Percentiles rank a stretch among this genome's conserved stretches.
Evolutionary conservation across 768 basidiomycete species (phyloP).

Genomic region (Mrakia blollopis): DNA sequence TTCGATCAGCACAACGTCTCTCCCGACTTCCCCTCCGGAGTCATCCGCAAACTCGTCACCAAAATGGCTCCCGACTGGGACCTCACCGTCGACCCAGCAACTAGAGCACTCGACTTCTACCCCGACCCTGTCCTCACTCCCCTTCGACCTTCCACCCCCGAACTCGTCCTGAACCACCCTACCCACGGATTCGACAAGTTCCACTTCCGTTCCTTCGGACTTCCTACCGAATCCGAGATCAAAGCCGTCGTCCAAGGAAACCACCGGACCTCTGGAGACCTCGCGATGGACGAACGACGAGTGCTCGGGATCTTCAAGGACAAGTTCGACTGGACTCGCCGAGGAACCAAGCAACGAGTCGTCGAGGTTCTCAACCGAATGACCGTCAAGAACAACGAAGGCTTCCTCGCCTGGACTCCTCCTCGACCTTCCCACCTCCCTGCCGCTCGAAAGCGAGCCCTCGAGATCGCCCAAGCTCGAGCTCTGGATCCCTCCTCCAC

Average conservation of each 20-base stretch:
- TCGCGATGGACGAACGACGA: slow-evolving; percentile 60
- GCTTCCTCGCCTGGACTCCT: slow-evolving; percentile 12
- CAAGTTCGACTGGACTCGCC: slow-evolving; percentile 46
- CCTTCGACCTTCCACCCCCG: slow-evolving; percentile 17
- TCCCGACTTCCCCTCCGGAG: slow-evolving; percentile 77
- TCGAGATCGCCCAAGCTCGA: background rate
- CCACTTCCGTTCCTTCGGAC: slow-evolving; percentile 48
- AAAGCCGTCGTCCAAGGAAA: slow-evolving; percentile 60
- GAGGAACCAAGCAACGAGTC: slow-evolving; percentile 30
- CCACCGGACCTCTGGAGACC: slow-evolving; percentile 58
- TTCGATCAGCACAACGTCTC: slow-evolving; percentile 62
- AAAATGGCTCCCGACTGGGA: slow-evolving; percentile 40
- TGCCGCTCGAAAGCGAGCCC: background rate
- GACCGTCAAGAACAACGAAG: background rate
- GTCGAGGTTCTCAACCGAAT: slow-evolving; percentile 9
- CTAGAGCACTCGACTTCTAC: slow-evolving; percentile 17
- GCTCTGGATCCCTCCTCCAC: background rate
- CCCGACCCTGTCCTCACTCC: slow-evolving; percentile 37
- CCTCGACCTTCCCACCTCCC: background rate
- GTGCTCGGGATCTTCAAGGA: slow-evolving; percentile 56
- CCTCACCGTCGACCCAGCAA: background rate
- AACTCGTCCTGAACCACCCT: slow-evolving; percentile 34
- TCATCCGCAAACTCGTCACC: slow-evolving; percentile 61
- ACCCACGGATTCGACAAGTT: slow-evolving; percentile 32
- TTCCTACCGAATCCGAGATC: slow-evolving; percentile 77